Evolutionary conservation across 2,329 filamentous ascomycete species (phyloP).

Genomic region (Pseudogymnoascus sp.): DNA sequence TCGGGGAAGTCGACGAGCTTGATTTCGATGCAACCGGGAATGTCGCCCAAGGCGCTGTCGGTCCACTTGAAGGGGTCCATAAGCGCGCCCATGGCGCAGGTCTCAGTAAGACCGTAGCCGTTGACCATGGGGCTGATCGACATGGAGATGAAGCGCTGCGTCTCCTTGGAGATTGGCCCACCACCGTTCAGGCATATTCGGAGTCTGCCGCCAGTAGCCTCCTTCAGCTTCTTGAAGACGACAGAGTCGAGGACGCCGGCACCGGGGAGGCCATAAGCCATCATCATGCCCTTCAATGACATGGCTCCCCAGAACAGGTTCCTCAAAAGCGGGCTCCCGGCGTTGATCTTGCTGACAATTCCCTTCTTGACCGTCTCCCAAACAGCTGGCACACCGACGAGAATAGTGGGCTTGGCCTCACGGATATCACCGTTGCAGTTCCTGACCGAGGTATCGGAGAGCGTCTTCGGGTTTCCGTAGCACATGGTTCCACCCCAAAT

Average conservation of each 20-base stretch:
- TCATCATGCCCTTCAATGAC: conserved; percentile 48
- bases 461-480: conserved; percentile 81
- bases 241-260: conserved; percentile 64
- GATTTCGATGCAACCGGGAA: conserved; percentile 68
- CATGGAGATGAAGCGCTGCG: conserved; percentile 80
- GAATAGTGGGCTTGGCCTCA: conserved; percentile 77
- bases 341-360: conserved; percentile 68
- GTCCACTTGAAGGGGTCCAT: conserved; percentile 79
- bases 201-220: conserved; percentile 76
- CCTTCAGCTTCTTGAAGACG: conserved; percentile 83
- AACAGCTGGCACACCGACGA: conserved; percentile 90
- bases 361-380: conserved; percentile 98
- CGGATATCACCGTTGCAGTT: conserved; percentile 92
- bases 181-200: conserved; percentile 90
- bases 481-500: conserved; percentile 87
- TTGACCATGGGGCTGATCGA: conserved; percentile 85
- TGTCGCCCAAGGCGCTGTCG: conserved; percentile 63
- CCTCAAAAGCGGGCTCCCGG: conserved; percentile 55
- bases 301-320: conserved; percentile 66
- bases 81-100: conserved; percentile 68
- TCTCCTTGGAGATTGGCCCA: conserved; percentile 77
- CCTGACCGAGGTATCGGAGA: conserved; percentile 75
- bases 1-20: conserved; percentile 87
- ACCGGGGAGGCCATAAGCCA: conserved; percentile 54
- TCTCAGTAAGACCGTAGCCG: conserved; percentile 91